These are phyloP conservation scores for Globisporangium abappressorium DNA, from an alignment of 352 stramenopile species.

Conservation along the genomic window DNA sequence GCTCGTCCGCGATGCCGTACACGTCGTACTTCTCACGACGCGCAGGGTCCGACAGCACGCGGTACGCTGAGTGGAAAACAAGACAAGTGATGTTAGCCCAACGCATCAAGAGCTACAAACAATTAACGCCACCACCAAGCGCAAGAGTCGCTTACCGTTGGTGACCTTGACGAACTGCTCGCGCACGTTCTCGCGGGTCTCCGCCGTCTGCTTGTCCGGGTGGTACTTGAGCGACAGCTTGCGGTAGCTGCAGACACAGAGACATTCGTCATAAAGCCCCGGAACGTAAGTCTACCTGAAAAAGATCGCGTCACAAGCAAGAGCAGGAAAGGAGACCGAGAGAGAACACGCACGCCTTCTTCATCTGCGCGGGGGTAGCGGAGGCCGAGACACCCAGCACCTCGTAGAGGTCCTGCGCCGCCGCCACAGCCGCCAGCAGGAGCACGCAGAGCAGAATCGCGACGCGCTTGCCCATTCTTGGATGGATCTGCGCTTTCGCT, in stretches of 20 bases:
- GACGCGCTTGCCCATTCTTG: background rate
- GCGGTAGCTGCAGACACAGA: slow-evolving; percentile 61
- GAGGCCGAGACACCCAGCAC: slow-evolving; percentile 56
- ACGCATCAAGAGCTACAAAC: background rate
- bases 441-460: slow-evolving; percentile 32
- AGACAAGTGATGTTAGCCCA: background rate
- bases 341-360: slow-evolving; percentile 51
- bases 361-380: slow-evolving; percentile 55
- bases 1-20: slow-evolving; percentile 74
- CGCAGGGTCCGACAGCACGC: slow-evolving; percentile 69
- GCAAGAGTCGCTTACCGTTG: slow-evolving; percentile 38
- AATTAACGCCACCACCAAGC: background rate
- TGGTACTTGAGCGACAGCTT: slow-evolving; percentile 94
- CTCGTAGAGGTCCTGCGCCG: slow-evolving; percentile 68
- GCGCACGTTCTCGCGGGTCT: slow-evolving; percentile 55
- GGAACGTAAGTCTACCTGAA: background rate
- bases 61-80: slow-evolving; percentile 45
- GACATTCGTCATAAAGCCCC: background rate
- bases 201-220: slow-evolving; percentile 90
- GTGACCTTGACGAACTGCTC: slow-evolving; percentile 77
- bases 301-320: background rate
- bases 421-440: slow-evolving; percentile 32
- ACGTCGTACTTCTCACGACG: slow-evolving; percentile 78
- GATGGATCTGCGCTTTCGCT: background rate
- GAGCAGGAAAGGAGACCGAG: no score